Percentiles rank a stretch among this genome's conserved stretches.
Conservation (phyloP, 495 filamentous ascomycete species). For the Geopyxis carbonaria region DNA sequence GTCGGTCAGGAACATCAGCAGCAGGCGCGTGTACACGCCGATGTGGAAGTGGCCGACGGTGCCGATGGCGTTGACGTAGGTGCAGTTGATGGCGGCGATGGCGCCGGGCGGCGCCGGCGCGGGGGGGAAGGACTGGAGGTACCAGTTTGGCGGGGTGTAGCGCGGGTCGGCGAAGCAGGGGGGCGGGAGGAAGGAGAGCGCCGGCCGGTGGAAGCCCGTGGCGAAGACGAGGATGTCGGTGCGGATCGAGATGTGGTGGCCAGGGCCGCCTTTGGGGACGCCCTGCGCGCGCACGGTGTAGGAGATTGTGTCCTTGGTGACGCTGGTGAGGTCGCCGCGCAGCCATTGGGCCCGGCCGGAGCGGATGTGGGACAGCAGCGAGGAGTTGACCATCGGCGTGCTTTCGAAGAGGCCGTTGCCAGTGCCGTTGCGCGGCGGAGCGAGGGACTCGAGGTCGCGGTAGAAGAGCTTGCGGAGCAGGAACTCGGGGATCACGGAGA, state of each 20-base stretch:
- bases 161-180: slow-evolving; percentile 49
- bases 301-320: slow-evolving; percentile 44
- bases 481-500: slow-evolving; percentile 63
- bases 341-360: slow-evolving; percentile 59
- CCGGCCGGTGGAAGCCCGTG: slow-evolving; percentile 61
- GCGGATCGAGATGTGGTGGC: slow-evolving; percentile 40
- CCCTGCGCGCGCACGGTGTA: slow-evolving; percentile 57
- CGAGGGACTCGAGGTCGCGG: slow-evolving; percentile 62
- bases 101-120: slow-evolving; percentile 40
- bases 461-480: slow-evolving; percentile 68
- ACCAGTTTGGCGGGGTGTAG: slow-evolving; percentile 76
- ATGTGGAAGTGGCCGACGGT: slow-evolving; percentile 75
- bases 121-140: slow-evolving; percentile 65
- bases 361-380: slow-evolving; percentile 64
- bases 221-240: slow-evolving; percentile 71
- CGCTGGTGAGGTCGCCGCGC: slow-evolving; percentile 55
- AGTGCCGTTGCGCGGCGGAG: slow-evolving; percentile 44
- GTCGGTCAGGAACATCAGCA: slow-evolving; percentile 73
- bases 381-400: slow-evolving; percentile 74
- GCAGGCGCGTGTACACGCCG: slow-evolving; percentile 68
- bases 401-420: slow-evolving; percentile 51
- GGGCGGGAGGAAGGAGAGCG: slow-evolving; percentile 53
- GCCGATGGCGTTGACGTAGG: slow-evolving; percentile 67
- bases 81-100: slow-evolving; percentile 67
- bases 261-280: slow-evolving; percentile 56